Percentiles rank a stretch among this genome's conserved stretches.
Conservation (phyloP, 2,329 filamentous ascomycete genomes). For the Colletotrichum sp. region DNA sequence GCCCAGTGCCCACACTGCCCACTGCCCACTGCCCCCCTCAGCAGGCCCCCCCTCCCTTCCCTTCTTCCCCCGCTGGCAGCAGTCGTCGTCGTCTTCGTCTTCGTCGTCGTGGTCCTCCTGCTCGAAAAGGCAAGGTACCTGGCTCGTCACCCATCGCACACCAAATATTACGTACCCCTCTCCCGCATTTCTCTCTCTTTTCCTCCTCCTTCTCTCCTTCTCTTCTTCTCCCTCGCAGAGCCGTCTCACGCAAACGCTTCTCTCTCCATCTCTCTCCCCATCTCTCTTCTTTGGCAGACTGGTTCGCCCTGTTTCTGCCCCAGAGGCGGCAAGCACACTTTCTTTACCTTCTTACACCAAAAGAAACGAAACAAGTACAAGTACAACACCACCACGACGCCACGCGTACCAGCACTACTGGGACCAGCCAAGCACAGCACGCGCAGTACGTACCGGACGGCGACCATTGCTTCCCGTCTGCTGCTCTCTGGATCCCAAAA, state of each 20-base stretch:
- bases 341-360: background rate
- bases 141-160: background rate
- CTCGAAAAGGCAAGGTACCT: background rate
- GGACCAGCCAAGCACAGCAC: background rate
- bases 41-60: background rate
- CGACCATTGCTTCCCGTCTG: background rate
- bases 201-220: background rate
- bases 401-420: background rate
- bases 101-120: background rate
- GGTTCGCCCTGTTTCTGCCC: constrained; percentile 6
- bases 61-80: background rate
- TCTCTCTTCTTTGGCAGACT: constrained; percentile 8
- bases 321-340: constrained; percentile 4
- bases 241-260: background rate
- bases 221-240: background rate
- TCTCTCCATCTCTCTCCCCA: background rate
- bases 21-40: background rate
- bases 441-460: constrained; percentile 5
- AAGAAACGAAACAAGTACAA: background rate
- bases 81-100: background rate
- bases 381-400: background rate
- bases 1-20: too few relatives aligned
- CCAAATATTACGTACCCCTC: constrained; percentile 4
- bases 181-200: background rate
- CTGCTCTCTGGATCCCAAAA: background rate